Evolutionary conservation across 2,329 filamentous ascomycete genomes (phyloP), one percentile per base, ranked within the genome.

Genomic region (Diaporthe eres): DNA sequence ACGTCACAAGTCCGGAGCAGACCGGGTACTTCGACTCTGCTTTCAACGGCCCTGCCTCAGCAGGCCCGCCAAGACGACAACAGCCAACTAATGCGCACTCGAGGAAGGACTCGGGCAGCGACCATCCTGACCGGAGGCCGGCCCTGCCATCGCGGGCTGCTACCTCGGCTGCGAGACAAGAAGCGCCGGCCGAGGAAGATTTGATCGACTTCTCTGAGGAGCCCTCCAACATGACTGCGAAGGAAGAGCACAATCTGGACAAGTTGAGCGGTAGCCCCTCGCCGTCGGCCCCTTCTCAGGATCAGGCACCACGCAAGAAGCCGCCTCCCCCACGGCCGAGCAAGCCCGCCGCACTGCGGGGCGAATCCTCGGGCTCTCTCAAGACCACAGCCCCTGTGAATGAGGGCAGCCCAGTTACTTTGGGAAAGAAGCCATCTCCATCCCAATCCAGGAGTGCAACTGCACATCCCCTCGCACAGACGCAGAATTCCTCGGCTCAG

Each of bases 1-100:
- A 99, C 83, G 95, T 99, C 31, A 99, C 97, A 0, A 98, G 95
- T 0, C 90, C 93, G 0, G 90, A 94, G 51, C 88, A 87, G 63
- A 88, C 91, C 17, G 91, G 91, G 0, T 98, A 97, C 82, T 98
- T 98, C 81, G 94, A 98, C 78, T 88, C 91, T 1, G 83, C 85
- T 0, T 86, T 86, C 71, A 82, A 84, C 15, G 72, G 81, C 13
- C 67, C 68, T 78, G 1, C 80, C 79, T 5, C 80, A 77, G 34
- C 44, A 83, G 80, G 61, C 73, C 79, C 31, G 78, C 81, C n/a
- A 81, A 53, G 19, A 12, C 65, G 58, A 34, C 73, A 42, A 19
- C 28, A 42, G 3, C 5, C 34, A 61, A 55, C 72, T n/a, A 60
- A 75, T 55, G 72, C 57, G 49, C 77, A 47, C 78, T 72, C 42